phyloP scores from a whole-genome alignment of 441 rosid genomes.

The Euphorbia corollata region DNA sequence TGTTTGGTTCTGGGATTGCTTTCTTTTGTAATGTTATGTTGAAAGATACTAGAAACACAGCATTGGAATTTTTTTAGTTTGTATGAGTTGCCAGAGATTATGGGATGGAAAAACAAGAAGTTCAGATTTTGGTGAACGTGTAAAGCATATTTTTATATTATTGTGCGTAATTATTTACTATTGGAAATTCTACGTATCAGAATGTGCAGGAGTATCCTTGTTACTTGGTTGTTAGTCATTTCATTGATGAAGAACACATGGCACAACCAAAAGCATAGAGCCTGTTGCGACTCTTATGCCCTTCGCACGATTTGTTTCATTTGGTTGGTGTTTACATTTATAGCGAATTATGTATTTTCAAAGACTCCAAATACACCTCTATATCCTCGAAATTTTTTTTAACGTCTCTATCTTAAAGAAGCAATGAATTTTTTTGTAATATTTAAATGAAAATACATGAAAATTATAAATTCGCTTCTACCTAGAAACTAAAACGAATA shows the following conservation, averaged over 20 bases:
- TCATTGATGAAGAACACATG: background rate
- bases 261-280: too few species aligned
- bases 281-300: too few species aligned
- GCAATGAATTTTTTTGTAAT: too few species aligned
- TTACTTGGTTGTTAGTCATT: background rate
- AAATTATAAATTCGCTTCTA: too few species aligned
- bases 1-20: slow-evolving; percentile 5
- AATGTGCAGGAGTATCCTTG: background rate
- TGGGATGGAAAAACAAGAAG: slow-evolving; percentile 22
- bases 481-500: too few species aligned
- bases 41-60: background rate
- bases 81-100: slow-evolving; percentile 16
- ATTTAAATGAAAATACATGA: too few species aligned
- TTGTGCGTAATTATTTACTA: background rate
- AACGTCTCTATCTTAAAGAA: too few species aligned
- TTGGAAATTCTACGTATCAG: background rate
- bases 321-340: too few species aligned
- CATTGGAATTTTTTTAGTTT: slow-evolving; percentile 17
- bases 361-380: too few species aligned
- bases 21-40: slow-evolving; percentile 3
- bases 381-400: too few species aligned
- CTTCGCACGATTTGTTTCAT: too few species aligned
- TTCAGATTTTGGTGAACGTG: background rate
- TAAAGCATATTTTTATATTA: background rate
- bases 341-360: too few species aligned